Evolutionary conservation across 495 filamentous ascomycete species (phyloP), one percentile per base, ranked within the genome.

Genomic region (Podospora sp.): DNA sequence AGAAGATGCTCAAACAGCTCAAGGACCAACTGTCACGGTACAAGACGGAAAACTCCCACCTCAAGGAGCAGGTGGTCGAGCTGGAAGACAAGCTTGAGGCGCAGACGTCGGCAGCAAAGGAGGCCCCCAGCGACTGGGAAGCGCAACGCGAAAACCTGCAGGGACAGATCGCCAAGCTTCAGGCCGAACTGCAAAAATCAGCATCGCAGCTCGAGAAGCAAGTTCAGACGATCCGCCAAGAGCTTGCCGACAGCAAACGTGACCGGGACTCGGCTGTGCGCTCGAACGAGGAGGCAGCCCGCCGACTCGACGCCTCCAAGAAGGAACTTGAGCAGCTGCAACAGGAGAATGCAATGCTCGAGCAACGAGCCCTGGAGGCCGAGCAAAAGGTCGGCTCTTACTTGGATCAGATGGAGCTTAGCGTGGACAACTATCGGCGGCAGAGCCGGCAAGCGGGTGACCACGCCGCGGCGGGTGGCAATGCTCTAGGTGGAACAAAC

Each of bases 1-100:
- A 99, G 79, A 97, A 97, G 85, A 96, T 99, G 92, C 84, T 99
- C 25, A 94, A 94, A 78, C 93, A 94, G 71, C 96, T 99, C 88
- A 98, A 99, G 82, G 93, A 97, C 69, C 95, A 99, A 77, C 83
- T 98, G 14, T 82, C 88, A 46, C 92, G 93, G 40, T 93, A 93
- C 77, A 97, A 97, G 83, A 79, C 86, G 49, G 89, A 94, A 57
- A 97, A 97, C 71, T 81, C 82, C n/a, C 89, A 89, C 64, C 76
- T 97, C 36, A 93, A 96, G 76, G 87, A 87, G 36, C 91, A 97
- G 68, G 79, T 97, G 27, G 86, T 91, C 27, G 82, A 87, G 67
- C 72, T 84, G 25, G 83, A 83, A 24, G 83, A 85, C 62, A 82
- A 80, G 69, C 72, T 84, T 5, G 79, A 80, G 25, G 74, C 77